Evolutionary conservation across 495 filamentous ascomycete genomes (phyloP).

Genomic region (Neurospora tetrasperma): DNA sequence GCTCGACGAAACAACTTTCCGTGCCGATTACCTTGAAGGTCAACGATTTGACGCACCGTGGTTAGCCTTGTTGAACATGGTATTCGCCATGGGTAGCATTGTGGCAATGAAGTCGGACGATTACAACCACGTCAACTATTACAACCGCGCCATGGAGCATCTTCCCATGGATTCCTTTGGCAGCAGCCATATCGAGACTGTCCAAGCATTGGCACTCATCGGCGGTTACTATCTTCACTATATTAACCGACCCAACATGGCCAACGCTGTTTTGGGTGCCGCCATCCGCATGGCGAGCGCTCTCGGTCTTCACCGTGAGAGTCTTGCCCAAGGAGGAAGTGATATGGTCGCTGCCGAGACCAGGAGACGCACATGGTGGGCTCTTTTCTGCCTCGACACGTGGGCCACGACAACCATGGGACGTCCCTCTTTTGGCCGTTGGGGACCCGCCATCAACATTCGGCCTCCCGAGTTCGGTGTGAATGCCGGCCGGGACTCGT

Average conservation of each 20-base stretch:
- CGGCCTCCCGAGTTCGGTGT: conserved; percentile 49
- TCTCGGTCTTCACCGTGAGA: conserved; percentile 68
- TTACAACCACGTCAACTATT: conserved; percentile 62
- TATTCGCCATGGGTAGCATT: conserved; percentile 70
- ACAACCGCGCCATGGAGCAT: conserved; percentile 57
- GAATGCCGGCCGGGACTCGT: conserved; percentile 38
- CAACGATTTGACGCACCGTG: conserved; percentile 60
- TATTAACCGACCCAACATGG: conserved; percentile 68
- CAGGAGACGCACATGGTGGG: conserved; percentile 70
- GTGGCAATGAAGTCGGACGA: conserved; percentile 59
- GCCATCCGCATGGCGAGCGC: conserved; percentile 60
- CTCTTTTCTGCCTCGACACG: conserved; percentile 67
- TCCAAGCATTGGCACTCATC: conserved; percentile 62
- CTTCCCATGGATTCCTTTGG: conserved; percentile 58
- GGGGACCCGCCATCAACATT: conserved; percentile 64
- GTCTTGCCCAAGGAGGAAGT: conserved; percentile 41
- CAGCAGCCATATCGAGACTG: conserved; percentile 56
- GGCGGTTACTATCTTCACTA: conserved; percentile 75
- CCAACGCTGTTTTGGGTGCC: conserved; percentile 55
- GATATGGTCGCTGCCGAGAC: conserved; percentile 51
- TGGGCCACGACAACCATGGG: conserved; percentile 70
- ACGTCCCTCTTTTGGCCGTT: conserved; percentile 66
- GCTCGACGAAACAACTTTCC: conserved; percentile 65
- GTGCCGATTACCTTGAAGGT: conserved; percentile 58
- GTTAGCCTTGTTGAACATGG: conserved; percentile 70